A percentile compares a stretch with the other conserved stretches of the same genome.
phyloP scores from a whole-genome alignment of 176 grass and related monocot species.

The Tuctoria greenei region DNA sequence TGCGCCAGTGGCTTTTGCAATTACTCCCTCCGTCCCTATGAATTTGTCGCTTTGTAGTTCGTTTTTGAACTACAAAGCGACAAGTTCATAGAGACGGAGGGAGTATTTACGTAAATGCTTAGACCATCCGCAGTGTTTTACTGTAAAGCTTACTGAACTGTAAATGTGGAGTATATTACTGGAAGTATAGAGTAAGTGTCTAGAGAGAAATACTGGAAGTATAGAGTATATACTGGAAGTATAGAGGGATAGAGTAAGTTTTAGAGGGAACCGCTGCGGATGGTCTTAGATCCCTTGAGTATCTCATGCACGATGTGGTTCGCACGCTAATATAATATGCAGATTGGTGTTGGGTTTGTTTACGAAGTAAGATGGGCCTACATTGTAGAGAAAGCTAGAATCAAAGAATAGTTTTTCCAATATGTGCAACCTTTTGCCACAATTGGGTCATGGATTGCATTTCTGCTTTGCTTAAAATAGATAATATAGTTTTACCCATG shows the following conservation, averaged over 20 bases:
- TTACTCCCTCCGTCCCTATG: too few species aligned
- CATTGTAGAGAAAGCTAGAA: not conserved
- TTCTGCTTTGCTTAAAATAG: constrained; percentile 14
- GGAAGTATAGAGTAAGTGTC: too few species aligned
- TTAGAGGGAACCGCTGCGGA: too few species aligned
- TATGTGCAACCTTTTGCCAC: constrained; percentile 11
- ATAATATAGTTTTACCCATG: not conserved
- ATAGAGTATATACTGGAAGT: too few species aligned
- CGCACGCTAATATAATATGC: constrained; percentile 22
- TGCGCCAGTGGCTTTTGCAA: constrained; percentile 14
- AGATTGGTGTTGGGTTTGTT: constrained; percentile 33
- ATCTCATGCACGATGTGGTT: constrained; percentile 32
- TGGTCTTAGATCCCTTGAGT: constrained; percentile 16
- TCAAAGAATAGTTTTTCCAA: not conserved
- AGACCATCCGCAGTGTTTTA: too few species aligned
- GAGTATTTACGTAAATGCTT: constrained; percentile 19
- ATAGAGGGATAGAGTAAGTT: too few species aligned
- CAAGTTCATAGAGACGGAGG: too few species aligned
- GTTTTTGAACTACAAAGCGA: too few species aligned
- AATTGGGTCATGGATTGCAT: not conserved
- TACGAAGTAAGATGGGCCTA: not conserved
- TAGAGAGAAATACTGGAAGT: too few species aligned
- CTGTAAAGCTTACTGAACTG: too few species aligned
- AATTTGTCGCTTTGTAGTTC: too few species aligned
- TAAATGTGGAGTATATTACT: too few species aligned